Evolutionary conservation across 2,329 filamentous ascomycete species (phyloP), one percentile per base, ranked within the genome.

Genomic region (Trichoderma gracile): DNA sequence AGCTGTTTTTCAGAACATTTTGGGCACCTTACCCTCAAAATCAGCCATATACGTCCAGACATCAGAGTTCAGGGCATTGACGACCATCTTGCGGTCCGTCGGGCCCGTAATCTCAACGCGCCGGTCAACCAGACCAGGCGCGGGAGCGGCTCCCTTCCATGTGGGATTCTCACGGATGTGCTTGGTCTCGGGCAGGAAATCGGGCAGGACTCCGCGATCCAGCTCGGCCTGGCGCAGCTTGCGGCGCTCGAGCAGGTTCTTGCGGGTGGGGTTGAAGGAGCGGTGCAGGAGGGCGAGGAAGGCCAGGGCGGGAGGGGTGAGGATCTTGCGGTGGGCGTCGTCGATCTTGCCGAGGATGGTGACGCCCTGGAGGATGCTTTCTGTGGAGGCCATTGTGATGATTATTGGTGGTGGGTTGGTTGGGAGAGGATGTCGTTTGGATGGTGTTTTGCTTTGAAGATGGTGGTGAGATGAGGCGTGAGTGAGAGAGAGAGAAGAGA

Each of bases 31-130:
- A 95, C 93, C 94, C 81, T 99, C 95, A 71, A 99, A 96, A 79
- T 99, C 95, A 54, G 95, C 95, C 95, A 99, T 99, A 75, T 98
- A 99, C 64, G 94, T 98, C 90, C 91, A 98, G 25, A 98, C 95
- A 73, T 98, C 86, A 52, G 94, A 89, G 79, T 98, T 99, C 76
- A 98, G 76, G 10, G 95, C 95, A 77, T 99, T 99, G 68, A 98
- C 92, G 54, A 98, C 93, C 95, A 99, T 99, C 86, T 98, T 99
- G 71, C 95, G 86, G 79, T 98, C 95, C 7, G 93, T 97, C 1
- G 95, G 95, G 9, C 95, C 95, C 5, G 95, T 99, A 74, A 98
- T 99, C 82, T 99, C 95, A 38, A 97, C 91, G 67, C 95, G 88
- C 69, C 95, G 89, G 81, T 99, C 95, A 50, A 97, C 88, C 63